phyloP scores from a whole-genome alignment of 129 eudicot genomes.

The Chrysanthemum seticuspe region DNA sequence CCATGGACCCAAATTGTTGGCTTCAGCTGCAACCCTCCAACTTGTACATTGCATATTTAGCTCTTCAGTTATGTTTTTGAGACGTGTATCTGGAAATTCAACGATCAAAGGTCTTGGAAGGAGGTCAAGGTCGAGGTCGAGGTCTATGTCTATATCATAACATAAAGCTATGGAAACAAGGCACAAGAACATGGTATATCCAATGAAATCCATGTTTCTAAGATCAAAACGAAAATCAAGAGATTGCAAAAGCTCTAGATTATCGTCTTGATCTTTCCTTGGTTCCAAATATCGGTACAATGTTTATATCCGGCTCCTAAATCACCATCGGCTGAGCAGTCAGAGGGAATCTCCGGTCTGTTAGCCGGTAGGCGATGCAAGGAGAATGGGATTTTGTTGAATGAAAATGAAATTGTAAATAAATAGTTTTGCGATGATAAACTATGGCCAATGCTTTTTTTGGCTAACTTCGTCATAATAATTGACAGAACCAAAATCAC shows the following conservation, averaged over 20 bases:
- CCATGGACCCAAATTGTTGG: conserved; percentile 87
- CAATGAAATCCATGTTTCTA: conserved; percentile 24
- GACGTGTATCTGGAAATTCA: conserved; percentile 40
- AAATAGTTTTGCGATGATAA: conserved; percentile 25
- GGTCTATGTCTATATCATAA: conserved; percentile 34
- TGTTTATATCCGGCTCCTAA: conserved; percentile 27
- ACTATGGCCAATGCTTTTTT: conserved; percentile 28
- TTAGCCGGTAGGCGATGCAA: conserved; percentile 43
- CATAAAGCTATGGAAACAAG: conserved; percentile 30
- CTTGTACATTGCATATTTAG: conserved; percentile 58
- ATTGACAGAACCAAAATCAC: not conserved
- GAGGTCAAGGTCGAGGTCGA: conserved; percentile 27
- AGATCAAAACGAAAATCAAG: conserved; percentile 34
- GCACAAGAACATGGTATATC: conserved; percentile 33
- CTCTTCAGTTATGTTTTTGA: conserved; percentile 39
- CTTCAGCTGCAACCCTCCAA: conserved; percentile 88
- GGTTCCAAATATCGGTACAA: conserved; percentile 30
- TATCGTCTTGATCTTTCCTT: conserved; percentile 34
- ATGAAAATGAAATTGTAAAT: conserved; percentile 17
- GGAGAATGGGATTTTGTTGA: conserved; percentile 25
- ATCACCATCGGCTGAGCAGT: conserved; percentile 40
- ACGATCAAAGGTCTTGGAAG: conserved; percentile 63
- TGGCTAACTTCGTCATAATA: conserved; percentile 19
- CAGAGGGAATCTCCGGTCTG: conserved; percentile 36
- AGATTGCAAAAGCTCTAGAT: conserved; percentile 6